Evolutionary conservation across 306 rosid genomes (phyloP).

Genomic region (Sphenostylis stenocarpa): DNA sequence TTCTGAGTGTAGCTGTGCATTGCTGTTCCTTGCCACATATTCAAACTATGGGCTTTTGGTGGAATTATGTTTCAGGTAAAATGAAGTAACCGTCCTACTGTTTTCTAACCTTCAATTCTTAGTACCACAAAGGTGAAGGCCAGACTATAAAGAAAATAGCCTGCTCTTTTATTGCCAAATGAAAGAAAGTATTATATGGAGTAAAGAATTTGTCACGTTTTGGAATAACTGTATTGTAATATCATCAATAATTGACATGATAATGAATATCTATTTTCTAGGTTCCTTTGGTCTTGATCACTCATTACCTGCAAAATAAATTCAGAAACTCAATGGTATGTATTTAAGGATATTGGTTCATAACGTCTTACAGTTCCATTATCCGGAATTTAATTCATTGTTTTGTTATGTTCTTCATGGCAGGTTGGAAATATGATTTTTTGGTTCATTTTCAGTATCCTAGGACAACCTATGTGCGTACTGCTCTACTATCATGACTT

Average conservation of each 20-base stretch:
- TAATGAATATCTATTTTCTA: conserved; percentile 31
- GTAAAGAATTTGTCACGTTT: background rate
- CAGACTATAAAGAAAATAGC: background rate
- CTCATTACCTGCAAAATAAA: conserved; percentile 74
- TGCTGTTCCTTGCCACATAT: conserved; percentile 95
- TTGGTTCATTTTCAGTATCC: conserved; percentile 87
- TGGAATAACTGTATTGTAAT: background rate
- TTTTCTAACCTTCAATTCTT: conserved; percentile 11
- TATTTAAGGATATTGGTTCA: conserved; percentile 16
- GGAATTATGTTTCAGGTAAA: conserved; percentile 94
- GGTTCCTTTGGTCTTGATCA: conserved; percentile 85
- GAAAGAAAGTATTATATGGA: background rate
- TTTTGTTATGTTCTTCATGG: background rate
- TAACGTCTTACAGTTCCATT: background rate
- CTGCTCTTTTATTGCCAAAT: background rate
- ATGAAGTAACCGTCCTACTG: background rate
- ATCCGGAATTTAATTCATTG: conserved; percentile 12
- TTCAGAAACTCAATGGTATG: conserved; percentile 86
- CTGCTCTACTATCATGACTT: conserved; percentile 91
- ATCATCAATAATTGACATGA: conserved; percentile 13
- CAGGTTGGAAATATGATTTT: conserved; percentile 96
- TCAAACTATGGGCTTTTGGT: conserved; percentile 88
- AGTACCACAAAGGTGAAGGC: background rate
- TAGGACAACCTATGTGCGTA: conserved; percentile 96
- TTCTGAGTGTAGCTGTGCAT: conserved; percentile 76